Conservation (phyloP, 1,284 basidiomycete genomes). For the Meira nashicola region DNA sequence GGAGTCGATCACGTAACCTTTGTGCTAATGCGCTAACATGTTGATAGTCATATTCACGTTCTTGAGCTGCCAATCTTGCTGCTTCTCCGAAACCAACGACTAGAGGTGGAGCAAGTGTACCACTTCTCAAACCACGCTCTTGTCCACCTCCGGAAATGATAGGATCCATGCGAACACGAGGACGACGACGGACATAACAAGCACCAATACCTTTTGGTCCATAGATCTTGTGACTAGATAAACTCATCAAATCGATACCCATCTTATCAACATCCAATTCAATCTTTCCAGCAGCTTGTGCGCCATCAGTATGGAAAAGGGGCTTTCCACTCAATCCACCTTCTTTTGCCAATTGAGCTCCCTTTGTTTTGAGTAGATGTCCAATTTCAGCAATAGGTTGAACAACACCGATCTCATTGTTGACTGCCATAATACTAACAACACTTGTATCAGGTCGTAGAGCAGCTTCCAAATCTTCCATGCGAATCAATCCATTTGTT, state of each 20-base stretch:
- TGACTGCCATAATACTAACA: conserved; percentile 96
- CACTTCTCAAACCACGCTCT: conserved; percentile 89
- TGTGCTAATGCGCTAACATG: conserved; percentile 73
- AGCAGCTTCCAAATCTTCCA: conserved; percentile 71
- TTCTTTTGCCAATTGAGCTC: conserved; percentile 65
- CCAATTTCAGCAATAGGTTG: conserved; percentile 97
- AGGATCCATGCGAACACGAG: conserved; percentile 89
- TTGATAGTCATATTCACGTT: conserved; percentile 71
- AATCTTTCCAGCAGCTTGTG: conserved; percentile 76
- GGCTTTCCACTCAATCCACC: conserved; percentile 56
- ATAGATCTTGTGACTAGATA: conserved; percentile 96
- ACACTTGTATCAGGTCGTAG: conserved; percentile 78
- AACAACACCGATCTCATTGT: conserved; percentile 99
- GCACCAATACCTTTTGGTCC: conserved; percentile 96
- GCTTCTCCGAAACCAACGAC: conserved; percentile 94
- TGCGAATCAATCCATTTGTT: conserved; percentile 73
- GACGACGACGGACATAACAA: conserved; percentile 85
- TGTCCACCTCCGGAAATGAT: conserved; percentile 95
- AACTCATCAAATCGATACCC: conserved; percentile 91
- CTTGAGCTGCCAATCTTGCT: conserved; percentile 79
- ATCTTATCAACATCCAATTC: conserved; percentile 79
- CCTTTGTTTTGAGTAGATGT: conserved; percentile 61
- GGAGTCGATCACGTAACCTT: conserved; percentile 76
- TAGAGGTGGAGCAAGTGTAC: conserved; percentile 84
- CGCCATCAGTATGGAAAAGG: conserved; percentile 95